Evolutionary conservation across 2,329 filamentous ascomycete genomes (phyloP).

Genomic region (Piedraia hortae): DNA sequence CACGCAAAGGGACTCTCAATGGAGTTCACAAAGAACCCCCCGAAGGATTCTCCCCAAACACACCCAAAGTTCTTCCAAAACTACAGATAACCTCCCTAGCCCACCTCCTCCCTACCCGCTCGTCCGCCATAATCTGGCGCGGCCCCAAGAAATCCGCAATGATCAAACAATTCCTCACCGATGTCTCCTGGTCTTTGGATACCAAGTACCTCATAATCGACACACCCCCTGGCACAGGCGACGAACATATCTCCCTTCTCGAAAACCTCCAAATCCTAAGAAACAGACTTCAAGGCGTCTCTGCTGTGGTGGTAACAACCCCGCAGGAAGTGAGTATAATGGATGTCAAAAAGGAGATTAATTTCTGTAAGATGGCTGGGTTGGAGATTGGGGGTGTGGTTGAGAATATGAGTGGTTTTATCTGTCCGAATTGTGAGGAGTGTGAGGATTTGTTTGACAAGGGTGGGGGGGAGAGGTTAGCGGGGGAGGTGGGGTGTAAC

Average conservation of each 20-base stretch:
- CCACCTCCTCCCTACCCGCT: conserved; percentile 57
- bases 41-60: neutral
- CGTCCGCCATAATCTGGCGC: conserved; percentile 87
- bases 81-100: conserved; percentile 77
- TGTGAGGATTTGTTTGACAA: conserved; percentile 85
- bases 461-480: conserved; percentile 75
- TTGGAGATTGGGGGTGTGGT: conserved; percentile 65
- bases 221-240: conserved; percentile 82
- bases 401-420: conserved; percentile 88
- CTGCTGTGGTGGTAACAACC: conserved; percentile 84
- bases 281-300: conserved; percentile 40
- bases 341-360: conserved; percentile 83
- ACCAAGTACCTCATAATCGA: conserved; percentile 88
- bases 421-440: conserved; percentile 50
- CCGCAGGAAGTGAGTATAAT: conserved; percentile 82
- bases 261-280: conserved; percentile 28
- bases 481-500: conserved; percentile 51
- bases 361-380: conserved; percentile 67
- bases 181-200: conserved; percentile 78
- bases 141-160: conserved; percentile 98
- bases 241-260: conserved; percentile 87
- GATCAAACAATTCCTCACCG: conserved; percentile 84
- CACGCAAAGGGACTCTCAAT: conserved; percentile 1
- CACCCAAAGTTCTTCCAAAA: conserved; percentile 1
- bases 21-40: neutral